Conservation (phyloP, 1,139 yeast genomes). For the Magnusiomyces magnusii region DNA sequence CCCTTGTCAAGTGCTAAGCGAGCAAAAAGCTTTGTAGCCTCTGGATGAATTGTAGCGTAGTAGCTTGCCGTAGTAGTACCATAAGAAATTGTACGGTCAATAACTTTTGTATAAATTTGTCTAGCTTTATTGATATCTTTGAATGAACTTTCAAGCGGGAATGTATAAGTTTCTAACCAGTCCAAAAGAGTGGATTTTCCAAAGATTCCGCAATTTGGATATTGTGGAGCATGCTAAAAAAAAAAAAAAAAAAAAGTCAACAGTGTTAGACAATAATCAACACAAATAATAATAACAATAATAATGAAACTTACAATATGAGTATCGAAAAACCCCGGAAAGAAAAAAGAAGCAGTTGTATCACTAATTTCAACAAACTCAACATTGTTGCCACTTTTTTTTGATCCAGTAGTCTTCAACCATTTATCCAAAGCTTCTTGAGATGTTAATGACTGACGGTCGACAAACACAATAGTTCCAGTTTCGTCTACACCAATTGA, state of each 20-base stretch:
- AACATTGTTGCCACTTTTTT: conserved; percentile 5
- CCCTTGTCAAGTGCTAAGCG: conserved; percentile 58
- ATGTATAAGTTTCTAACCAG: conserved; percentile 83
- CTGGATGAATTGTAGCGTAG: conserved; percentile 78
- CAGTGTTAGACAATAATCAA: too few species aligned
- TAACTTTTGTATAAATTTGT: conserved; percentile 55
- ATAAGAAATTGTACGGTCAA: conserved; percentile 54
- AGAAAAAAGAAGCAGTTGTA: conserved; percentile 44
- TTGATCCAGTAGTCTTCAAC: neutral
- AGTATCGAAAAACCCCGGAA: conserved; percentile 93
- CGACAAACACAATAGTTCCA: conserved; percentile 44
- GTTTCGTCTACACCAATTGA: conserved; percentile 46
- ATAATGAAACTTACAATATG: conserved; percentile 44
- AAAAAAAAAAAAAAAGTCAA: neutral
- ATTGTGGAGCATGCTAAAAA: conserved; percentile 75
- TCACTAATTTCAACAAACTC: conserved; percentile 16
- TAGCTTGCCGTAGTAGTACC: conserved; percentile 95
- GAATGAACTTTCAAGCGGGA: conserved; percentile 69
- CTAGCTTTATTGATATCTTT: conserved; percentile 47
- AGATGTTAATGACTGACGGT: conserved; percentile 19
- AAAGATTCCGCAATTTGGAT: conserved; percentile 88
- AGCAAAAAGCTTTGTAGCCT: conserved; percentile 69
- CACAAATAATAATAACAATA: too few species aligned
- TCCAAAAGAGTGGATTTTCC: conserved; percentile 78
- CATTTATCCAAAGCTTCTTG: conserved; percentile 19